A percentile compares a stretch with the other conserved stretches of the same genome.
These are phyloP conservation scores for Saccharomyces hybrid DNA, from an alignment of 1,139 yeast genomes.

Conservation along the genomic window DNA sequence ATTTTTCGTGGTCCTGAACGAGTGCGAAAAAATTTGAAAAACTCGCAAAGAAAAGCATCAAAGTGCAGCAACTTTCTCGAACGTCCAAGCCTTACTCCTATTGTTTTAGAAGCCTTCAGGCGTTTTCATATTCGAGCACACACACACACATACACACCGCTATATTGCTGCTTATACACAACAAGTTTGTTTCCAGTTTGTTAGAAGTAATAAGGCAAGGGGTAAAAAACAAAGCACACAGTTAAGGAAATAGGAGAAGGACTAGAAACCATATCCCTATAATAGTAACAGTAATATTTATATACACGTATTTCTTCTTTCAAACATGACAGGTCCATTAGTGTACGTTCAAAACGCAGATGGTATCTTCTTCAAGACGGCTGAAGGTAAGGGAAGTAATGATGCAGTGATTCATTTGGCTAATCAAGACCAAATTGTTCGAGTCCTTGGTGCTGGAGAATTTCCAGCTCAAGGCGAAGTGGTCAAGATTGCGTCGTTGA, in stretches of 20 bases:
- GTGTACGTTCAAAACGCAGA: constrained; percentile 25
- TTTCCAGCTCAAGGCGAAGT: constrained; percentile 33
- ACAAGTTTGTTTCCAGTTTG: neutral
- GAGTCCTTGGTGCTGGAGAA: constrained; percentile 23
- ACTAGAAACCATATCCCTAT: neutral
- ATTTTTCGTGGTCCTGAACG: constrained; percentile 1
- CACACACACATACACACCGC: neutral
- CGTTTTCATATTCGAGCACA: neutral
- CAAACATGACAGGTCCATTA: constrained; percentile 23
- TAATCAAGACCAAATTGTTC: constrained; percentile 22
- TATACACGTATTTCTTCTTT: neutral
- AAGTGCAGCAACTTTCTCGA: neutral
- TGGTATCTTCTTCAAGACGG: constrained; percentile 25
- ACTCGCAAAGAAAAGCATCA: neutral
- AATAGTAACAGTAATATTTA: neutral
- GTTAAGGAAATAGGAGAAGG: constrained; percentile 1
- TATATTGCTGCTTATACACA: neutral
- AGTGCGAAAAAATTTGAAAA: neutral
- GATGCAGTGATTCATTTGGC: constrained; percentile 21
- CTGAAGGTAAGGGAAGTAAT: constrained; percentile 7
- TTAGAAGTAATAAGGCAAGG: neutral
- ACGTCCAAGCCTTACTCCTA: neutral
- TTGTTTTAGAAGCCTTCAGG: neutral
- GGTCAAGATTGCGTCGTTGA: constrained; percentile 53
- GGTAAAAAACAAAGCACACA: neutral